Percentiles rank a stretch among this genome's conserved stretches.
phyloP scores from a whole-genome alignment of 768 basidiomycete species.

The Leucocoprinus sp. region DNA sequence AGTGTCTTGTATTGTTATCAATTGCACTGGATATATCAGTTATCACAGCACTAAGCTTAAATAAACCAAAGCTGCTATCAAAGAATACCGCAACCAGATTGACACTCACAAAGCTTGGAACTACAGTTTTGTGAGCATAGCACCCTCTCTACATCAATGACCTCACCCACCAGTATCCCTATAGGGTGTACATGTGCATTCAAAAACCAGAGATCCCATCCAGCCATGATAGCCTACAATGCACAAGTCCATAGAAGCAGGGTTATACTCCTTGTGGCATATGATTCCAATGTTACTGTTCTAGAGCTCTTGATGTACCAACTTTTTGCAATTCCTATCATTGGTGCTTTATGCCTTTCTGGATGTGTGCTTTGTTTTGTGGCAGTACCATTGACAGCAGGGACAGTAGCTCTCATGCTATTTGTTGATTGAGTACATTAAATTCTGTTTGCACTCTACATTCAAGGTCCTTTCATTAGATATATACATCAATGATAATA shows the following conservation, averaged over 20 bases:
- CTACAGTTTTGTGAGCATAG: slow-evolving; percentile 63
- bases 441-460: slow-evolving; percentile 5
- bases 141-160: neutral
- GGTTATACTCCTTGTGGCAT: neutral
- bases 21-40: neutral
- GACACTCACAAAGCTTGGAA: slow-evolving; percentile 54
- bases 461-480: slow-evolving; percentile 9
- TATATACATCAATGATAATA: slow-evolving; percentile 10
- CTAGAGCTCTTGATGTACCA: slow-evolving; percentile 12
- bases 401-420: slow-evolving; percentile 6
- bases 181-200: neutral
- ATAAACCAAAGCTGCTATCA: slow-evolving; percentile 47
- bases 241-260: neutral
- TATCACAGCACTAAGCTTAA: slow-evolving; percentile 20
- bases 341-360: slow-evolving; percentile 45
- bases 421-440: slow-evolving; percentile 9
- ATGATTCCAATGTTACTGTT: neutral
- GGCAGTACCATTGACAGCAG: neutral
- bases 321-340: slow-evolving; percentile 35
- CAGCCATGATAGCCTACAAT: neutral
- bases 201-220: neutral
- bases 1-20: slow-evolving; percentile 1
- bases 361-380: neutral
- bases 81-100: slow-evolving; percentile 51
- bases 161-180: neutral